Conservation (phyloP, 2,329 filamentous ascomycete genomes). For the Diaporthe eres region DNA sequence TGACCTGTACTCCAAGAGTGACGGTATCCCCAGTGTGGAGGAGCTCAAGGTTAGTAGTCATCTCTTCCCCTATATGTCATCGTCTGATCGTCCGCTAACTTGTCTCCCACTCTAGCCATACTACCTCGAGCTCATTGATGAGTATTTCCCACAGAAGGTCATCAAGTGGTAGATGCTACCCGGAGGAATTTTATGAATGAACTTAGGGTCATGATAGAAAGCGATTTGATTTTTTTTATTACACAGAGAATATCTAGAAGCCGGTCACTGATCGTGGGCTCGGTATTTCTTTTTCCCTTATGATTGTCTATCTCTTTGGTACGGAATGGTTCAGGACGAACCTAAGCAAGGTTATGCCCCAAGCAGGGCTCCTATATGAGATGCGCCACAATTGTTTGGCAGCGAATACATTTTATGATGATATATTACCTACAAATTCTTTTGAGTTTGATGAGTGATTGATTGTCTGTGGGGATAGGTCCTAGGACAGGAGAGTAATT, state of each 20-base stretch:
- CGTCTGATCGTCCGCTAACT: neutral
- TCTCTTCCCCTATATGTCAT: neutral
- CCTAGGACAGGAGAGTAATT: too few species aligned
- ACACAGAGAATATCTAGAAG: conserved; percentile 2
- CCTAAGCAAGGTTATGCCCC: neutral
- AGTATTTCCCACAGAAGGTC: conserved; percentile 78
- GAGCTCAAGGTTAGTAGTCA: conserved; percentile 75
- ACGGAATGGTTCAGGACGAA: conserved; percentile 7
- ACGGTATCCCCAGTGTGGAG: conserved; percentile 81
- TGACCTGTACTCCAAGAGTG: conserved; percentile 92
- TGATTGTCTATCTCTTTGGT: conserved; percentile 18
- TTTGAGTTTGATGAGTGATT: too few species aligned
- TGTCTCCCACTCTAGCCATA: conserved; percentile 69
- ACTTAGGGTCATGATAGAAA: conserved; percentile 25
- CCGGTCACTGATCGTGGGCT: neutral
- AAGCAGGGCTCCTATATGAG: neutral
- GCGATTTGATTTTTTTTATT: conserved; percentile 31
- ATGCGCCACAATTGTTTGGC: neutral
- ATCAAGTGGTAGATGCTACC: conserved; percentile 73
- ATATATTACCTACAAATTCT: too few species aligned
- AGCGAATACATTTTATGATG: conserved; percentile 11
- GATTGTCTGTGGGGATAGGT: too few species aligned
- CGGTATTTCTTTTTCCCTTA: neutral
- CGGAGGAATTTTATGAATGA: neutral
- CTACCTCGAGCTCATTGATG: conserved; percentile 81